Base-by-base conservation (phyloP, 768 basidiomycete genomes). In the Amanita thiersii region DNA sequence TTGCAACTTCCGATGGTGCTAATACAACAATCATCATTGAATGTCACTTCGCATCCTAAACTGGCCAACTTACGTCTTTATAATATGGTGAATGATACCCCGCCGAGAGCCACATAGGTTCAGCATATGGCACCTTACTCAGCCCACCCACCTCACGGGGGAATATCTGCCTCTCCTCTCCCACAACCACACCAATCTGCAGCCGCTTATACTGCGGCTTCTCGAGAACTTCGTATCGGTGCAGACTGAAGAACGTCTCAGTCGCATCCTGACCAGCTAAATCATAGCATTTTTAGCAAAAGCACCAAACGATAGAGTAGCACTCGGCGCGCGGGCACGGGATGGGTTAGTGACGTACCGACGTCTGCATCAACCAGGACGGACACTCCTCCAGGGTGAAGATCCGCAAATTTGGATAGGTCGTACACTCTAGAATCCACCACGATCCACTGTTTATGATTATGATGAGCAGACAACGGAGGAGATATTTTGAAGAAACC, bases 181-280 rank as follows among this genome's bases (percentile, higher is more conserved):
- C 88, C 45, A 77, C 68, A 36, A 94, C 69, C 5, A 64, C 61
- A 32, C 91, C 92, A 38, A 94, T 76, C 50, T 79, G 75, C 11
- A 93, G 72, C 12, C 87, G 80, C 29, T 68, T 59, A 53, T 84
- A 90, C 46, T 88, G 84, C 1, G 88, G 84, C 50, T 75, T 80
- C 47, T 70, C 62, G 35, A 98, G 72, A n/a, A 97, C 74, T 52
- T 96, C 92, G 38, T 84, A 77, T 37, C 85, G 75, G 56, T 98
- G 93, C 29, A 97, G 78, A 40, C 85, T 77, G 52, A 82, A 96
- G 68, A 97, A 96, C 3, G 75, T 73, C 25, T 89, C 83, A 0
- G 91, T 94, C 1, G 82, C 83, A 52, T 96, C 91, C 57, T 86
- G 72, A 6, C 89, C 91, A 38, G 86, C 88, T 82, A 63, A 11